Evolutionary conservation across 257 asterid species (phyloP).

Genomic region (Eustoma russellianum): DNA sequence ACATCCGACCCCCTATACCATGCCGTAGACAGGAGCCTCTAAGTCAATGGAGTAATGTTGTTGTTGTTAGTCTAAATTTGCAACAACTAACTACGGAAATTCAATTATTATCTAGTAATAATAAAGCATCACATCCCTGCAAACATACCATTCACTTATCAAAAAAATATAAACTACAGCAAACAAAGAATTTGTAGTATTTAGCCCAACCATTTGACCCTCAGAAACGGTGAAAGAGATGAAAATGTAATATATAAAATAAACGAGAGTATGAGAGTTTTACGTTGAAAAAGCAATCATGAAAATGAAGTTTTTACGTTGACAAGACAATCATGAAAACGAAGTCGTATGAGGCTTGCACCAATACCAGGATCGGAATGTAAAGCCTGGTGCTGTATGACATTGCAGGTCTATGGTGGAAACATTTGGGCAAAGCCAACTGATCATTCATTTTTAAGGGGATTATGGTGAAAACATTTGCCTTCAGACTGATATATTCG

Average conservation of each 20-base stretch:
- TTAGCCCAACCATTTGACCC: too few relatives aligned
- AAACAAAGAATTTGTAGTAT: background rate
- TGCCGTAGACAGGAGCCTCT: too few relatives aligned
- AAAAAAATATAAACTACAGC: background rate
- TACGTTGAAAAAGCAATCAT: conserved; percentile 48
- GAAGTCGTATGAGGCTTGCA: conserved; percentile 52
- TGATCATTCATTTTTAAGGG: too few relatives aligned
- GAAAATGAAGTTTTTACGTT: conserved; percentile 37
- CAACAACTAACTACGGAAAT: conserved; percentile 26
- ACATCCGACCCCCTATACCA: too few relatives aligned
- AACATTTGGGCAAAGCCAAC: conserved; percentile 56
- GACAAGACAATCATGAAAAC: conserved; percentile 58
- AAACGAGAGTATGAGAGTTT: background rate
- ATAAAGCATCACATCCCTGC: conserved; percentile 64
- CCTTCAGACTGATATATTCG: too few relatives aligned
- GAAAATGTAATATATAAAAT: background rate
- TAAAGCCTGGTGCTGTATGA: conserved; percentile 44
- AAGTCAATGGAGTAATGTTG: too few relatives aligned
- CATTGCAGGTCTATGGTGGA: conserved; percentile 33
- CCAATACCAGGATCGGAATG: conserved; percentile 49
- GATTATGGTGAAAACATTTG: too few relatives aligned
- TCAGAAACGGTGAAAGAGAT: too few relatives aligned
- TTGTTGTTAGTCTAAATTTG: too few relatives aligned
- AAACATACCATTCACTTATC: background rate
- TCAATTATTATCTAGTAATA: conserved; percentile 40